Evolutionary conservation across 1,139 yeast species (phyloP), one percentile per base, ranked within the genome.

Genomic region (Yamadazyma trypodendri): DNA sequence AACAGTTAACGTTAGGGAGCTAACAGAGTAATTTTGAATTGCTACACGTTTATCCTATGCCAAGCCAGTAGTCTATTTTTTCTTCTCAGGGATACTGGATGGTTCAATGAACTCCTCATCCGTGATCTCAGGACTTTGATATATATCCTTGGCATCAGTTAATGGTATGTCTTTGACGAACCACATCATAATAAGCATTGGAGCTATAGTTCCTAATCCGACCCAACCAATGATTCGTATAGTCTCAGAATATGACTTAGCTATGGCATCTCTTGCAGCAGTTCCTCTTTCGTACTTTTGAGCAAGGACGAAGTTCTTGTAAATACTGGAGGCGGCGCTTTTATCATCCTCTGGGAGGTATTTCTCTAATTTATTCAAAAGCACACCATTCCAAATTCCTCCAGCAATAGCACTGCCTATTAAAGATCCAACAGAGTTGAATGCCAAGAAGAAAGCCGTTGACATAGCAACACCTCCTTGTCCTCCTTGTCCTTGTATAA

Each of bases 231-330:
- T 48, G 10, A 52, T 41, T 41, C 55, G 58, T 6, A 37, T 32
- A 3, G 58, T 52, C 42, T 55, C 58, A 37, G 55, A 41, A 40
- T 53, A 54, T 12, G 56, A 49, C 36, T 45, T 41, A 3, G 53
- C 51, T 33, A 55, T 50, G 9, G 58, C 60, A 32, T 39, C 43
- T 46, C 60, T 53, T 8, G 36, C 35, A 2, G 38, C 48, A 8
- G 58, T 43, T 6, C 58, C 58, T 35, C 43, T 42, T 27, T 46
- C 35, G 34, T 44, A 54, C 18, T 34, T 40, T 38, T 40, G 28
- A 3, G 59, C 58, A 24, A 44, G 41, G 2, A 28, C 44, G 17
- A 55, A 36, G 17, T 37, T 40, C 36, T 45, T 40, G 40, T 46
- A 55, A 32, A 55, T 54, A 33, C 43, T 44, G 2, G 43, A 36